These are phyloP conservation scores for Lophiostoma macrostomum DNA, from an alignment of 495 filamentous ascomycete genomes.

Conservation along the genomic window DNA sequence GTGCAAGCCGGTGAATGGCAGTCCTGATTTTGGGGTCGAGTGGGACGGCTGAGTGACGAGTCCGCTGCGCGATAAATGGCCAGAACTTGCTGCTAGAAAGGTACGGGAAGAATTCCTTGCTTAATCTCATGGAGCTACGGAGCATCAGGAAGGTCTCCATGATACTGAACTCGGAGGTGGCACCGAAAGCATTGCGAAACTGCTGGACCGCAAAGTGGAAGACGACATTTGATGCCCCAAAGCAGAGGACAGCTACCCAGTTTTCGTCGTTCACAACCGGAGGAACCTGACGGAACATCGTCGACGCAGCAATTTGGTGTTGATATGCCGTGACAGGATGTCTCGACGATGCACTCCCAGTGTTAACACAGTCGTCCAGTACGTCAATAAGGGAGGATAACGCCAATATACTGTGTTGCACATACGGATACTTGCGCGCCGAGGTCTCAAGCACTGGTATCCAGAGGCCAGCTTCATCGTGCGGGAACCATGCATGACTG, in stretches of 20 bases:
- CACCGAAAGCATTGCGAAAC: neutral
- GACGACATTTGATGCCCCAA: neutral
- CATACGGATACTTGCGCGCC: conserved; percentile 1
- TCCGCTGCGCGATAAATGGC: conserved; percentile 1
- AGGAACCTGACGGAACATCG: conserved; percentile 2
- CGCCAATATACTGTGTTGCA: conserved; percentile 13
- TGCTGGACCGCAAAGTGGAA: conserved; percentile 15
- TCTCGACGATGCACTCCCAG: no score
- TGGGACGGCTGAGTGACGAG: neutral
- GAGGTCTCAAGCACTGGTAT: neutral
- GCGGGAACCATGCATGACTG: conserved; percentile 1
- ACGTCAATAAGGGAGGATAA: neutral
- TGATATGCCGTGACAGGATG: conserved; percentile 8
- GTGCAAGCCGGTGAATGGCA: neutral
- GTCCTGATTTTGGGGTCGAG: neutral
- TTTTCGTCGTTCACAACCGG: conserved; percentile 10
- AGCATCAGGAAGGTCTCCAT: conserved; percentile 5
- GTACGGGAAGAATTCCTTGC: neutral
- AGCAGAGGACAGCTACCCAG: conserved; percentile 15
- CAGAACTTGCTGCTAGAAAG: conserved; percentile 1
- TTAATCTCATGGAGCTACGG: conserved; percentile 2
- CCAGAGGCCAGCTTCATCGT: conserved; percentile 4
- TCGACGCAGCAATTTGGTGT: conserved; percentile 10
- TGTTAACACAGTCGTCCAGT: neutral
- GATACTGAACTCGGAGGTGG: conserved; percentile 3